A percentile compares a stretch with the other conserved stretches of the same genome.
Evolutionary conservation across 768 basidiomycete species (phyloP).

Genomic region (Clitopilus hobsonii): DNA sequence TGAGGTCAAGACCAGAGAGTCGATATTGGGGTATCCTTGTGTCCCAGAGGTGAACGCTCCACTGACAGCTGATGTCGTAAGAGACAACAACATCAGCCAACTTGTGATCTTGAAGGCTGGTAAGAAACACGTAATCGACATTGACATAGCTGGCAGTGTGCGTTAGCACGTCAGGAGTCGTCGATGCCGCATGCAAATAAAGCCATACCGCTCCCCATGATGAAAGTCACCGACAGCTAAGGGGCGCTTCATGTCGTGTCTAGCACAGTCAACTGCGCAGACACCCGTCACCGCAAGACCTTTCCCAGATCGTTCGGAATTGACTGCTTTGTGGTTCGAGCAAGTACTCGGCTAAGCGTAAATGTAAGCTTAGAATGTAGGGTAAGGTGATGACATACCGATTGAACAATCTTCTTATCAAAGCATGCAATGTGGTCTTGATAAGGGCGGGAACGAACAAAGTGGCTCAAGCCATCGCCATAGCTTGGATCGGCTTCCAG

Average conservation of each 20-base stretch:
- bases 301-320: constrained; percentile 13
- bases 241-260: constrained; percentile 18
- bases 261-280: constrained; percentile 17
- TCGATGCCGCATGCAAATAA: background rate
- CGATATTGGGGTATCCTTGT: background rate
- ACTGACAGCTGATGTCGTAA: constrained; percentile 30
- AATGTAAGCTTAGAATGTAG: background rate
- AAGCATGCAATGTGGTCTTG: constrained; percentile 15
- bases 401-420: constrained; percentile 12
- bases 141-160: constrained; percentile 23
- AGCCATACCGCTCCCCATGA: constrained; percentile 15
- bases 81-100: constrained; percentile 17
- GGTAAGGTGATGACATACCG: constrained; percentile 9
- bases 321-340: constrained; percentile 22
- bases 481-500: constrained; percentile 21
- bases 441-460: constrained; percentile 19
- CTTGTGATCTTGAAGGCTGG: constrained; percentile 4
- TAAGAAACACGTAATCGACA: constrained; percentile 29
- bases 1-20: background rate
- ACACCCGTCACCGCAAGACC: constrained; percentile 19
- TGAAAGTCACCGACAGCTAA: constrained; percentile 23
- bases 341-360: constrained; percentile 20
- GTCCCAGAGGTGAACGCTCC: constrained; percentile 16
- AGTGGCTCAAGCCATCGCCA: constrained; percentile 21
- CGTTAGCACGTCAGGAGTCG: background rate